phyloP scores from a whole-genome alignment of 169 alveolate species.

The Perkinsus olseni region DNA sequence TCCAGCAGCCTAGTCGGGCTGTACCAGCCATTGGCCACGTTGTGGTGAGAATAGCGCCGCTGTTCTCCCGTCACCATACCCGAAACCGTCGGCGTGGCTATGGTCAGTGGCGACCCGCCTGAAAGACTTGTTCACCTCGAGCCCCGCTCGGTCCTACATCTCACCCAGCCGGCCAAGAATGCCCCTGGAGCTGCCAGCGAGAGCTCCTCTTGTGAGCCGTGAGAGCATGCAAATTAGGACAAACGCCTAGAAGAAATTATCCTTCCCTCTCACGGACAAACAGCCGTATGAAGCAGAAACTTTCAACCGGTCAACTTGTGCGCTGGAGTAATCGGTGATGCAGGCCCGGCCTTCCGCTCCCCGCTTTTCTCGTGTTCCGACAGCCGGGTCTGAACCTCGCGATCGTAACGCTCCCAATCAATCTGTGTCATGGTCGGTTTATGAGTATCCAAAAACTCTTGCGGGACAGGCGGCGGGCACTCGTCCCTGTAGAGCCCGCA shows the following conservation, averaged over 20 bases:
- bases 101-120: too few relatives aligned
- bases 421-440: not conserved
- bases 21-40: not conserved
- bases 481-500: not conserved
- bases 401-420: not conserved
- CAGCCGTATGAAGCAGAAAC: not conserved
- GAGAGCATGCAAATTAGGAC: too few relatives aligned
- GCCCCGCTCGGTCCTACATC: too few relatives aligned
- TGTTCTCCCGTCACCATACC: not conserved
- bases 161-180: too few relatives aligned
- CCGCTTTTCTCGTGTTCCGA: not conserved
- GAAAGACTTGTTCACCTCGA: too few relatives aligned
- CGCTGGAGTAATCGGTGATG: not conserved
- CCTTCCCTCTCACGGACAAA: too few relatives aligned
- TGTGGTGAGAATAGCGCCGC: not conserved
- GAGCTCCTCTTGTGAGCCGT: too few relatives aligned
- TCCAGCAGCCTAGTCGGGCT: not conserved
- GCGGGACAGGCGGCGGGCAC: not conserved
- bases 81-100: not conserved
- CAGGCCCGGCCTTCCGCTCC: not conserved
- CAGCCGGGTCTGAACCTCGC: not conserved
- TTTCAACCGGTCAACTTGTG: not conserved
- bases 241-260: too few relatives aligned
- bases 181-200: too few relatives aligned
- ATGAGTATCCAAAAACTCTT: not conserved